Percentiles rank a stretch among this genome's conserved stretches.
Conservation (phyloP, 148 eudicot genomes). For the Amaranthus palmeri region DNA sequence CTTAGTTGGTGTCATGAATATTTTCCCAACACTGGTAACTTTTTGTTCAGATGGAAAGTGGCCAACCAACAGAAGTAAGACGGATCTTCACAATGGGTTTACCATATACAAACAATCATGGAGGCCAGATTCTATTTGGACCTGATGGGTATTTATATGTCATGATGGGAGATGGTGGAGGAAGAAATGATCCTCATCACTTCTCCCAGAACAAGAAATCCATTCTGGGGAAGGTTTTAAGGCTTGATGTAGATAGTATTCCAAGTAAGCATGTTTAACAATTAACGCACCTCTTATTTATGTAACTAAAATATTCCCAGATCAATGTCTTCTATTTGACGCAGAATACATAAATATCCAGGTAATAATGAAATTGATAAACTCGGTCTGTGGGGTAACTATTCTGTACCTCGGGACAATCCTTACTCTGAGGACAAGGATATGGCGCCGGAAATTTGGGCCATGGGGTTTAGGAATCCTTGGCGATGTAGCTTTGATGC, state of each 20-base stretch:
- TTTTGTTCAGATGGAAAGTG: conserved; percentile 42
- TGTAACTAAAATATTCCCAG: neutral
- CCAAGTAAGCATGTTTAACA: conserved; percentile 52
- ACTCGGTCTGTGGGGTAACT: conserved; percentile 77
- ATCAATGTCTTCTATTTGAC: neutral
- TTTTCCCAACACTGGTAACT: neutral
- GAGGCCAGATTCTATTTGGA: conserved; percentile 79
- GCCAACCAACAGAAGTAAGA: conserved; percentile 59
- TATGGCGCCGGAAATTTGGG: conserved; percentile 73
- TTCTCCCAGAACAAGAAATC: conserved; percentile 93
- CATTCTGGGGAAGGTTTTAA: conserved; percentile 73
- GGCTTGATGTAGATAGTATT: conserved; percentile 67
- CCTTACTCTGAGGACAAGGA: conserved; percentile 66
- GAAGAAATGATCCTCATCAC: conserved; percentile 58
- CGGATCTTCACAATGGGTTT: conserved; percentile 84
- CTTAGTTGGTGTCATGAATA: neutral
- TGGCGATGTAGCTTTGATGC: conserved; percentile 98
- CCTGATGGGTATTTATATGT: conserved; percentile 76
- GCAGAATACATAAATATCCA: conserved; percentile 16
- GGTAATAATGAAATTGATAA: conserved; percentile 50
- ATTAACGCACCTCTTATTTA: neutral
- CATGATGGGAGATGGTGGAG: conserved; percentile 88
- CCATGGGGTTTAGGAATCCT: conserved; percentile 81
- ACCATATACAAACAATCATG: conserved; percentile 57
- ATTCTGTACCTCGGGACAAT: conserved; percentile 70